Conservation (phyloP, 2,329 filamentous ascomycete species). For the Whalleya microplaca region DNA sequence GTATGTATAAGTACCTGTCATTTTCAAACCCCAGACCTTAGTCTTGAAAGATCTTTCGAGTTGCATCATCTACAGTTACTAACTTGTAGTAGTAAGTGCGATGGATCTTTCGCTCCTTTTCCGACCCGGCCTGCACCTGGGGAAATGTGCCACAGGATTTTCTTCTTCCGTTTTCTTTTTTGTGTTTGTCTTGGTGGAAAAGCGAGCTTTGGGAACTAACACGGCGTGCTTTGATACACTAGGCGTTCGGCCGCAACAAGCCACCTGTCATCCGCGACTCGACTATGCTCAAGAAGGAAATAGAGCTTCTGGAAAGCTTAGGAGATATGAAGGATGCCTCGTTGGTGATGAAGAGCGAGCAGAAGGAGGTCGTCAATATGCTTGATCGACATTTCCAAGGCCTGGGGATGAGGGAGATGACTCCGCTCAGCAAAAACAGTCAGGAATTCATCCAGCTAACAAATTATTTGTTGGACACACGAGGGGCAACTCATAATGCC, state of each 20-base stretch:
- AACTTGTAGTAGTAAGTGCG: background rate
- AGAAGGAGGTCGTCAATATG: constrained; percentile 58
- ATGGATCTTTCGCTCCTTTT: background rate
- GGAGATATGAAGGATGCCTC: constrained; percentile 84
- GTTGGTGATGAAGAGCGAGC: constrained; percentile 72
- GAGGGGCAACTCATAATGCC: constrained; percentile 67
- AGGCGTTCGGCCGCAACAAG: constrained; percentile 66
- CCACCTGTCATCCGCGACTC: constrained; percentile 68
- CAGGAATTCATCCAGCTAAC: constrained; percentile 68
- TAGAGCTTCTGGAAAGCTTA: constrained; percentile 79
- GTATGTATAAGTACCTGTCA: background rate
- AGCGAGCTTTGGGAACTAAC: background rate
- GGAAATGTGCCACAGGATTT: background rate
- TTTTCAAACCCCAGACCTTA: too few relatives aligned
- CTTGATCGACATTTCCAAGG: constrained; percentile 75
- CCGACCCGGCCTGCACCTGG: too few relatives aligned
- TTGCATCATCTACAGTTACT: background rate
- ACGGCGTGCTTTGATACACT: background rate
- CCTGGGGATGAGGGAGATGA: constrained; percentile 77
- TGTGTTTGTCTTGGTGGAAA: background rate
- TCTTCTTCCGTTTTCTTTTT: too few relatives aligned
- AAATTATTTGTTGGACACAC: constrained; percentile 68
- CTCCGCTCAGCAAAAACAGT: constrained; percentile 60
- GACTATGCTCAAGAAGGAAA: constrained; percentile 69
- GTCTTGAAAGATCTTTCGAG: background rate